A percentile compares a stretch with the other conserved stretches of the same genome.
These are phyloP conservation scores for Lactarius quietus DNA, from an alignment of 768 basidiomycete genomes.

Conservation along the genomic window DNA sequence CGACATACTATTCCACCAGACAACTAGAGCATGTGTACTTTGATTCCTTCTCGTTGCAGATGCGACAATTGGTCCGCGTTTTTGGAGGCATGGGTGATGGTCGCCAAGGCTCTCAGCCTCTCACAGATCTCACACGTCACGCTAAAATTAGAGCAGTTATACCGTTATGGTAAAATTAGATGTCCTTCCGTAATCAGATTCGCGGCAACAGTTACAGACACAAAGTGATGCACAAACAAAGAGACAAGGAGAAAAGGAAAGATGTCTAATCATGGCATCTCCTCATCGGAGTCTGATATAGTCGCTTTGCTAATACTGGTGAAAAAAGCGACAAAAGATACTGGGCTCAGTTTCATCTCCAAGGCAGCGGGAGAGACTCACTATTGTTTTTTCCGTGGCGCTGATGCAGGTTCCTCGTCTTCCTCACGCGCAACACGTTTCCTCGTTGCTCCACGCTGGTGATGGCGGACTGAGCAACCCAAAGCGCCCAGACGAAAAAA, in stretches of 20 bases:
- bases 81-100: constrained; percentile 37
- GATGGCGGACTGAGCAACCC: not conserved
- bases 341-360: not conserved
- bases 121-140: not conserved
- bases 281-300: constrained; percentile 85
- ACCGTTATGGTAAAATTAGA: not conserved
- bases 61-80: constrained; percentile 47
- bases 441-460: constrained; percentile 46
- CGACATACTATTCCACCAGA: constrained; percentile 59
- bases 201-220: not conserved
- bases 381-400: constrained; percentile 77
- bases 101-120: not conserved
- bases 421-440: constrained; percentile 78
- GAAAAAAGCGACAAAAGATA: constrained; percentile 5
- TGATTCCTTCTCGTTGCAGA: constrained; percentile 52
- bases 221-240: not conserved
- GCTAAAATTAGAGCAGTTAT: not conserved
- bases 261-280: constrained; percentile 42
- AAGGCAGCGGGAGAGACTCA: constrained; percentile 36
- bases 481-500: not conserved
- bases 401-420: constrained; percentile 62
- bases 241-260: too few species aligned
- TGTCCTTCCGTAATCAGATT: not conserved
- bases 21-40: constrained; percentile 78
- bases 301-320: constrained; percentile 86